Conservation (phyloP, 306 rosid species). For the Rosa rugosa region DNA sequence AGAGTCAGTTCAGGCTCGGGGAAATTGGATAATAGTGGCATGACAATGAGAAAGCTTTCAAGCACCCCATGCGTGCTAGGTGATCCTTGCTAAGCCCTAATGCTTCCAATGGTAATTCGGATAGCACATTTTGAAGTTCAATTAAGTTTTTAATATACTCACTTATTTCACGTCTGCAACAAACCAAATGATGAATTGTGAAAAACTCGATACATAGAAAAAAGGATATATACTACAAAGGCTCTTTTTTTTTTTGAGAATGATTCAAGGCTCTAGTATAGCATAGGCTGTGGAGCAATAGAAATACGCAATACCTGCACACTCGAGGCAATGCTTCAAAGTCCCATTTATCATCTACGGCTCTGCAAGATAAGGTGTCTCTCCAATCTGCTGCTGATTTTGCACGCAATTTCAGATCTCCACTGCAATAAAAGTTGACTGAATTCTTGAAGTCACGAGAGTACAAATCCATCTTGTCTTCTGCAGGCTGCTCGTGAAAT, state of each 20-base stretch:
- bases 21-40: slow-evolving; percentile 75
- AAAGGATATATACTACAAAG: neutral
- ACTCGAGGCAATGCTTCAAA: slow-evolving; percentile 43
- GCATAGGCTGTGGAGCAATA: slow-evolving; percentile 8
- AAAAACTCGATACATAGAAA: too few species aligned
- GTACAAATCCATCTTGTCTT: slow-evolving; percentile 69
- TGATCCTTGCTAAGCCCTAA: slow-evolving; percentile 39
- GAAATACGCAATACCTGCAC: slow-evolving; percentile 52
- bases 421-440: slow-evolving; percentile 52
- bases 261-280: neutral
- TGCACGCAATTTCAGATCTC: slow-evolving; percentile 47
- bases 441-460: slow-evolving; percentile 58
- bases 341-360: slow-evolving; percentile 49
- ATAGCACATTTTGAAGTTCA: slow-evolving; percentile 37
- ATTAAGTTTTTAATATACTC: slow-evolving; percentile 27
- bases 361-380: slow-evolving; percentile 54
- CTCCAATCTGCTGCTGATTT: slow-evolving; percentile 85
- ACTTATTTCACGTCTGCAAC: slow-evolving; percentile 1
- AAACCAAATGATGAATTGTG: neutral
- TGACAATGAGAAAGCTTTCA: slow-evolving; percentile 49
- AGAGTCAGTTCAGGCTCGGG: slow-evolving; percentile 67
- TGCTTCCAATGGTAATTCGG: slow-evolving; percentile 45
- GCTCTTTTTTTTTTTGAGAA: too few species aligned
- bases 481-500: slow-evolving; percentile 60
- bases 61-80: slow-evolving; percentile 28